phyloP scores from a whole-genome alignment of 495 filamentous ascomycete species.

The Bryoglossum gracile region DNA sequence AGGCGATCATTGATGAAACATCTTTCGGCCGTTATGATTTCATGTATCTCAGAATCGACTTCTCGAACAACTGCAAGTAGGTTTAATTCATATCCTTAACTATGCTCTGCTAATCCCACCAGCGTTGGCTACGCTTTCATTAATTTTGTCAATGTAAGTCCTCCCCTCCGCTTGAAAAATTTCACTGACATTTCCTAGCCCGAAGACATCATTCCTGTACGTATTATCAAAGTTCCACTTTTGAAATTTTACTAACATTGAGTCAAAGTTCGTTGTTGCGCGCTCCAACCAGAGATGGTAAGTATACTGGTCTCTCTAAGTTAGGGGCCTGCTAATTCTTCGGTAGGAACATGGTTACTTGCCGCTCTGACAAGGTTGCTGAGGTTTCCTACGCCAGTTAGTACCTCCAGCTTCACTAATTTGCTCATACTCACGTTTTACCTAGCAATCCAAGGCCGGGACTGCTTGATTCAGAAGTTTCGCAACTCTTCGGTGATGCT shows the following conservation, averaged over 20 bases:
- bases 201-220: constrained; percentile 64
- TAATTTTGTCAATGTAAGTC: constrained; percentile 77
- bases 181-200: constrained; percentile 45
- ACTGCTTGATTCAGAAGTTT: constrained; percentile 87
- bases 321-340: neutral
- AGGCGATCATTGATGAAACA: constrained; percentile 69
- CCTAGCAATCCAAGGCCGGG: constrained; percentile 80
- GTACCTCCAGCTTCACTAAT: no score
- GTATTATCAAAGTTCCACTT: constrained; percentile 23
- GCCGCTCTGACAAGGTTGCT: constrained; percentile 75
- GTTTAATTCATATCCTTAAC: constrained; percentile 23
- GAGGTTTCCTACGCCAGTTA: constrained; percentile 91
- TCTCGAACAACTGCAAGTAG: constrained; percentile 84
- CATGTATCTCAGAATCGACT: constrained; percentile 91
- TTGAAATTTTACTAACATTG: constrained; percentile 25
- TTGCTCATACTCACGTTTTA: no score
- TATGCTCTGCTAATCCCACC: constrained; percentile 12
- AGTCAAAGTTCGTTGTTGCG: constrained; percentile 62
- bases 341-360: constrained; percentile 57
- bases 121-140: constrained; percentile 98
- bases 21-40: constrained; percentile 84
- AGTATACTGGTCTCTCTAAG: constrained; percentile 12
- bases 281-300: constrained; percentile 67
- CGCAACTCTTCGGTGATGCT: constrained; percentile 94
- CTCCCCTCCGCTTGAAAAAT: neutral